A percentile compares a stretch with the other conserved stretches of the same genome.
These are phyloP conservation scores for Cryptococcus hybrid DNA, from an alignment of 1,284 basidiomycete species.

Conservation along the genomic window DNA sequence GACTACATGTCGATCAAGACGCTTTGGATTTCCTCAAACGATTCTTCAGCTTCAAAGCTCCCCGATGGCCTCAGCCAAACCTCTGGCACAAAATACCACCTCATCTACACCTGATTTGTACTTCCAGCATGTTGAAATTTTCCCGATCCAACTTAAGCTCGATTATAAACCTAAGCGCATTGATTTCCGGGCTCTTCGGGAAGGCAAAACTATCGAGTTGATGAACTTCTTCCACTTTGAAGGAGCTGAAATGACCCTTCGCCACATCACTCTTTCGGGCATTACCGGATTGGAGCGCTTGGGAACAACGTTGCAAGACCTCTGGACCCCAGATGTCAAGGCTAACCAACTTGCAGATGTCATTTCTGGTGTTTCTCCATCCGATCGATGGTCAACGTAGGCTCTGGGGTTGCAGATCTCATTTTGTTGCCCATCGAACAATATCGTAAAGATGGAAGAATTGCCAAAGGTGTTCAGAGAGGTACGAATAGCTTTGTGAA, in stretches of 20 bases:
- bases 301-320: slow-evolving; percentile 87
- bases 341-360: slow-evolving; percentile 97
- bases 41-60: slow-evolving; percentile 86
- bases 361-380: slow-evolving; percentile 94
- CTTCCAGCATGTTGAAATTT: slow-evolving; percentile 51
- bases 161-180: slow-evolving; percentile 99
- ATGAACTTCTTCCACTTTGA: slow-evolving; percentile 99
- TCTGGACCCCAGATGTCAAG: slow-evolving; percentile 99
- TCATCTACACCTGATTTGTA: slow-evolving; percentile 49
- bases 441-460: slow-evolving; percentile 93
- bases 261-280: slow-evolving; percentile 87
- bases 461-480: slow-evolving; percentile 89
- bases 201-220: slow-evolving; percentile 90
- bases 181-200: slow-evolving; percentile 85
- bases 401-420: slow-evolving; percentile 92
- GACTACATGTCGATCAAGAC: slow-evolving; percentile 96
- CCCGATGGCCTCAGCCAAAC: slow-evolving; percentile 46
- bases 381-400: slow-evolving; percentile 92
- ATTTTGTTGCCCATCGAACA: slow-evolving; percentile 94
- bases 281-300: slow-evolving; percentile 85
- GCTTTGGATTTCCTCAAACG: slow-evolving; percentile 96
- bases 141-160: slow-evolving; percentile 79
- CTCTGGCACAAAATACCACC: slow-evolving; percentile 19
- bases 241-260: slow-evolving; percentile 93
- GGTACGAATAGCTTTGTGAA: slow-evolving; percentile 89